phyloP scores from a whole-genome alignment of 2,329 filamentous ascomycete genomes.

The Penicillium sp. region DNA sequence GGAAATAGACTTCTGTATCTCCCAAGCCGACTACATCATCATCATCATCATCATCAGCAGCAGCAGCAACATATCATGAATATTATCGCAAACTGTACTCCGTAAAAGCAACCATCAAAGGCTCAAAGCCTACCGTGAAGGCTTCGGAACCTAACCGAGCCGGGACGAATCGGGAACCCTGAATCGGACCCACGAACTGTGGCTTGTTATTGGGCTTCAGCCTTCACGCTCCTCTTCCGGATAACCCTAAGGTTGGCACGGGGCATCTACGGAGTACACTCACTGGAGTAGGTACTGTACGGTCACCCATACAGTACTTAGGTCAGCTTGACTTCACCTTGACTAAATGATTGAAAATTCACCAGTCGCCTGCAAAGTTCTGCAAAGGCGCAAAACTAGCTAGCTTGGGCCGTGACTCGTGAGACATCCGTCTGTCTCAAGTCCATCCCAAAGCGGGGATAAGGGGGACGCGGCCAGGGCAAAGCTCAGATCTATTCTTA shows the following conservation, averaged over 20 bases:
- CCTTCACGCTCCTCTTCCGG: neutral
- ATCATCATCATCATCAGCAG: no score
- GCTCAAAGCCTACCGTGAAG: conserved; percentile 6
- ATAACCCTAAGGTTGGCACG: neutral
- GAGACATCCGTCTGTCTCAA: conserved; percentile 11
- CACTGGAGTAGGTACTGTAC: no score
- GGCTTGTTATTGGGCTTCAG: conserved; percentile 13
- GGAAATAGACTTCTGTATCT: neutral
- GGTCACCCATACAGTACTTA: neutral
- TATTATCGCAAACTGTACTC: neutral
- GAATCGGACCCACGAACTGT: conserved; percentile 20
- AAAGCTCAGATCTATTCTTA: conserved; percentile 21
- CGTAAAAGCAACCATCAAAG: conserved; percentile 1
- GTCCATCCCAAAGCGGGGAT: neutral
- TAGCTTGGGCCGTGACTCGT: neutral
- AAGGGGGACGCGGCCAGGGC: neutral
- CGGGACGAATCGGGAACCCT: conserved; percentile 23
- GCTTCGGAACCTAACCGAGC: conserved; percentile 28
- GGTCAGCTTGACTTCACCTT: neutral
- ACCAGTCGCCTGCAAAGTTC: conserved; percentile 3
- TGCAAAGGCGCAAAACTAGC: neutral
- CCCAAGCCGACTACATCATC: neutral
- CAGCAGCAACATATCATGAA: neutral
- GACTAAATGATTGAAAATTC: neutral
- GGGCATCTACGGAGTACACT: neutral